phyloP scores from a whole-genome alignment of 2,329 filamentous ascomycete species.

The Diaporthe humulicola region DNA sequence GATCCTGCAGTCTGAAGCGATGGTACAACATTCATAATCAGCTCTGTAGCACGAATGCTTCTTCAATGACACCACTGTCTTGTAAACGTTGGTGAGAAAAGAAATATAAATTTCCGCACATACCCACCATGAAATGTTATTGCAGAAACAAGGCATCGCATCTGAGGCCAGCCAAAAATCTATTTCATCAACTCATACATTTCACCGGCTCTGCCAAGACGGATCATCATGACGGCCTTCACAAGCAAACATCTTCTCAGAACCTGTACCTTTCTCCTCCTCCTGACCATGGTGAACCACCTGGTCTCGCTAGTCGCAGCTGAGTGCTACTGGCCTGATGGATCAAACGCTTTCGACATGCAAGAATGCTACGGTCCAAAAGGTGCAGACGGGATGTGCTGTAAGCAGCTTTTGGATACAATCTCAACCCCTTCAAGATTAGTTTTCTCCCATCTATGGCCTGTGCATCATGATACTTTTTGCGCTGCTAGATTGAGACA shows the following conservation, averaged over 20 bases:
- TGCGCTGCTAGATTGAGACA: too few relatives aligned
- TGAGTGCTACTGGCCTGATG: conserved; percentile 31
- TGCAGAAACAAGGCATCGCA: too few relatives aligned
- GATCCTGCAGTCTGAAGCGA: background rate
- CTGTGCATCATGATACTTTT: too few relatives aligned
- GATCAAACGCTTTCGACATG: conserved; percentile 25
- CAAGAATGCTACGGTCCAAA: conserved; percentile 23
- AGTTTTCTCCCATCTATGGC: too few relatives aligned
- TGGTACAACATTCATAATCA: background rate
- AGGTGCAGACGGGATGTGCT: conserved; percentile 25
- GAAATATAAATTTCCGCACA: background rate
- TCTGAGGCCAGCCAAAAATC: background rate
- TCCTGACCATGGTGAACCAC: background rate
- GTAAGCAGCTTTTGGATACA: too few relatives aligned
- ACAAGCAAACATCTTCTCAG: background rate
- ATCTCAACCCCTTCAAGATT: too few relatives aligned
- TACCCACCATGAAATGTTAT: background rate
- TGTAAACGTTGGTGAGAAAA: background rate
- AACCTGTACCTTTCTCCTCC: background rate
- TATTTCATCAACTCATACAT: background rate
- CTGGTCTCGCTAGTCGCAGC: background rate
- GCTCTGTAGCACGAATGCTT: background rate
- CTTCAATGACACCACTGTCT: background rate
- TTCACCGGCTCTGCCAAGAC: background rate
- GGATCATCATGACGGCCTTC: background rate